Conservation (phyloP, 73 alveolate species). For the Stentor roeselii region DNA sequence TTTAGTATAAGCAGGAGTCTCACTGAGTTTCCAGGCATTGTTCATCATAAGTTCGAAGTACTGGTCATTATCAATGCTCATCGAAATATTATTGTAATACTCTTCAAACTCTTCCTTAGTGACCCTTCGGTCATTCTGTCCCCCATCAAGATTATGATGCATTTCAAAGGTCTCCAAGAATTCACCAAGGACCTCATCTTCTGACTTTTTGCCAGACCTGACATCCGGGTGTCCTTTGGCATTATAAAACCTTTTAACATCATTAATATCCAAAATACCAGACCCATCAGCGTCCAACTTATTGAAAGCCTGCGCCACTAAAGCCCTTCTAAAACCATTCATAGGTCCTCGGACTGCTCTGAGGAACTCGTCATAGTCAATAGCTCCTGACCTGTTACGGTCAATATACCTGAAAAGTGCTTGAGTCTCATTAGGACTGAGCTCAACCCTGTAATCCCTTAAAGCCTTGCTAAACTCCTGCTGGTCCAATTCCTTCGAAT, state of each 20-base stretch:
- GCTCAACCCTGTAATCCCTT: slow-evolving; percentile 58
- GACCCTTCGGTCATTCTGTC: slow-evolving; percentile 14
- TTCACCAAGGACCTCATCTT: slow-evolving; percentile 51
- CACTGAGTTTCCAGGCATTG: slow-evolving; percentile 75
- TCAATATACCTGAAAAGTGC: slow-evolving; percentile 54
- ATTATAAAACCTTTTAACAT: slow-evolving; percentile 50
- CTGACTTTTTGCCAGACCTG: slow-evolving; percentile 50
- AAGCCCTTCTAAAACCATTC: slow-evolving; percentile 54
- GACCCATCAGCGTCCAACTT: slow-evolving; percentile 57
- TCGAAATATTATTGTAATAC: slow-evolving; percentile 57
- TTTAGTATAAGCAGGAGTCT: slow-evolving; percentile 9
- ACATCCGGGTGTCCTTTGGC: slow-evolving; percentile 84
- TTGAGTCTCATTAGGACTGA: slow-evolving; percentile 48
- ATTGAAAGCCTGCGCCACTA: slow-evolving; percentile 60
- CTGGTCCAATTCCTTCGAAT: slow-evolving; percentile 60
- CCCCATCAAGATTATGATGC: slow-evolving; percentile 48
- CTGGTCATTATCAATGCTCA: slow-evolving; percentile 79
- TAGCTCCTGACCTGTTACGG: slow-evolving; percentile 49
- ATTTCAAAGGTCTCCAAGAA: slow-evolving; percentile 55
- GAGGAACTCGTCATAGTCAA: slow-evolving; percentile 70
- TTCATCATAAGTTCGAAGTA: slow-evolving; percentile 74
- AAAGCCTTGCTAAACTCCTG: slow-evolving; percentile 72
- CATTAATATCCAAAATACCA: slow-evolving; percentile 61
- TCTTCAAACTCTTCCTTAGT: slow-evolving; percentile 55
- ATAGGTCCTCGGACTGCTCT: slow-evolving; percentile 67